Evolutionary conservation across 2,329 filamentous ascomycete species (phyloP), one percentile per base, ranked within the genome.

Genomic region (Mariannaea elegans): DNA sequence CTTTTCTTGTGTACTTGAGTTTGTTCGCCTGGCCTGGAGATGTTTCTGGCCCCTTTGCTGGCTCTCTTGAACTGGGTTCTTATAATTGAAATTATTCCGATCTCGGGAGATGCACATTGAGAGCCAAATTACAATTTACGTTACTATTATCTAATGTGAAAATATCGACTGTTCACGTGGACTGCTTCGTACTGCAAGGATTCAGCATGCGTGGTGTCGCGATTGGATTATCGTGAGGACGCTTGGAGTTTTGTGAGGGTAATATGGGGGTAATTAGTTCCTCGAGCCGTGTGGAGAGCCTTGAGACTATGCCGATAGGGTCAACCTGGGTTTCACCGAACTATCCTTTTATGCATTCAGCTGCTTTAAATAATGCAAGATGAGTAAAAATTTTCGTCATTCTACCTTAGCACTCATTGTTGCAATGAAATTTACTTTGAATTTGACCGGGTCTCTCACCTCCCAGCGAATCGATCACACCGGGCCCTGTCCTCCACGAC

Each of bases 231-330:
- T 36, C 18, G 51, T 46, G 29, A 38, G 39, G 41, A 46, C 41
- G 51, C 51, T 38, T 18, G 51, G 51, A 46, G 51, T 54, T 54
- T 54, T 54, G 51, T 54, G 51, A 54, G 51, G 51, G 51, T 54
- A 54, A 54, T 46, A 54, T 54, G 51, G 51, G 51, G 51, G 51
- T 54, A 54, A 54, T 54, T 39, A 44, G 34, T 54, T 54, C 41
- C 51, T 54, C 24, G 38, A 42, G 18, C 45, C 45, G 44, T 54
- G 41, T 36, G 32, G 32, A 36, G 32, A 36, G 16, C 29, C 51
- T 39, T 46, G 16, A 36, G 41, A 24, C 51, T 24, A 29, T 44
- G 39, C 38, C 41, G 24, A 46, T 29, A 27, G 44, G 41, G 45
- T 46, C 51, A 46, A 9, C 13, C 3, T 19, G 8, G 41, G 41